Evolutionary conservation across 2,329 filamentous ascomycete genomes (phyloP).

Genomic region (Xylariaceae sp.): DNA sequence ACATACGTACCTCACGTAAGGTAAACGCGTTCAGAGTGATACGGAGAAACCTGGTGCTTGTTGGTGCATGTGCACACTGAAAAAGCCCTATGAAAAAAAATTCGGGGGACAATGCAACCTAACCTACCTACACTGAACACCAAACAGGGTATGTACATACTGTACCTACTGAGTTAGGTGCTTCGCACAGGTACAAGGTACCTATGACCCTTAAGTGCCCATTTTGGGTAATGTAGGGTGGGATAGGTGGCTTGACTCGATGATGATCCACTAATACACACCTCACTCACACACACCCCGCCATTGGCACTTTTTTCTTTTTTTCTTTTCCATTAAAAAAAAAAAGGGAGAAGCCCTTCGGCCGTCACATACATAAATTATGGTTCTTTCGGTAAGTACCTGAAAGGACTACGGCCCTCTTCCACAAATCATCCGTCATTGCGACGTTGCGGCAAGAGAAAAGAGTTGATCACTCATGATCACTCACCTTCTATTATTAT

Average conservation of each 20-base stretch:
- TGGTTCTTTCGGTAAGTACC: conserved; percentile 20
- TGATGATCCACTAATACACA: background rate
- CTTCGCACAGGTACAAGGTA: background rate
- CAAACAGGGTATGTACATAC: background rate
- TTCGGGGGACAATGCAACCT: background rate
- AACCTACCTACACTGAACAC: background rate
- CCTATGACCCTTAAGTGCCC: too few relatives aligned
- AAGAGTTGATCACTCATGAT: conserved; percentile 10
- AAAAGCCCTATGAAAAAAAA: background rate
- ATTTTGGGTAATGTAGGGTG: background rate
- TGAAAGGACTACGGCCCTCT: conserved; percentile 15
- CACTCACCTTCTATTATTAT: conserved; percentile 9
- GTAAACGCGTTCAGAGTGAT: background rate
- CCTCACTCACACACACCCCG: conserved; percentile 14
- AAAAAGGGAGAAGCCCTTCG: conserved; percentile 18
- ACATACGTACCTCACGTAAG: background rate
- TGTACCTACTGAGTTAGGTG: background rate
- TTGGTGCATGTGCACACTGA: background rate
- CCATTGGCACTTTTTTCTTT: conserved; percentile 22
- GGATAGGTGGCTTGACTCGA: background rate
- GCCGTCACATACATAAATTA: conserved; percentile 1
- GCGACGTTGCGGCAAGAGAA: conserved; percentile 9
- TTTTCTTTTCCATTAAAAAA: too few relatives aligned
- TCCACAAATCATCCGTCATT: conserved; percentile 9
- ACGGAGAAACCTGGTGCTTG: background rate